Percentiles rank a stretch among this genome's conserved stretches.
These are phyloP conservation scores for Nannizzia gypsea DNA, from an alignment of 2,329 filamentous ascomycete genomes.

Conservation along the genomic window DNA sequence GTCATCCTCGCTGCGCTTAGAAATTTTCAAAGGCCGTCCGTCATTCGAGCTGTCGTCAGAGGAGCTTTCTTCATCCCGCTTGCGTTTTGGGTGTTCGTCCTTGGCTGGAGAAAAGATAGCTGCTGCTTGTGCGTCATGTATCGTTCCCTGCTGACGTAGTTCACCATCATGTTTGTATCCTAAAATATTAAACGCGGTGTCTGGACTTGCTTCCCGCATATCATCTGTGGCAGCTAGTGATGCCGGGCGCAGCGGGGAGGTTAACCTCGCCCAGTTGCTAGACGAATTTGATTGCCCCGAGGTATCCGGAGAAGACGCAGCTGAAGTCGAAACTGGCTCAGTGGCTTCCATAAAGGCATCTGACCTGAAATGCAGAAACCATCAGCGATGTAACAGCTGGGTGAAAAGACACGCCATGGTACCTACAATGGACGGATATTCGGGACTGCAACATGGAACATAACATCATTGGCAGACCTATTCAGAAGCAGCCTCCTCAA, in stretches of 20 bases:
- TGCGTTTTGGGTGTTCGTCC: background rate
- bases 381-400: background rate
- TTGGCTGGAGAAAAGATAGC: background rate
- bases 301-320: background rate
- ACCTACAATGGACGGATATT: background rate
- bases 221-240: background rate
- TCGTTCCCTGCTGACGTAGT: background rate
- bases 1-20: background rate
- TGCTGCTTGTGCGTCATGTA: background rate
- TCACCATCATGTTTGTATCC: background rate
- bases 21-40: background rate
- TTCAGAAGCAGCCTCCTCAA: background rate
- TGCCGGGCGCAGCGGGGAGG: background rate
- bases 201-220: background rate
- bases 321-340: background rate
- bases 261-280: background rate
- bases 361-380: background rate
- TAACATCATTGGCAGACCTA: background rate
- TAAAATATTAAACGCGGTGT: background rate
- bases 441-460: background rate
- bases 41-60: background rate
- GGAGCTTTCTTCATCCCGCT: background rate
- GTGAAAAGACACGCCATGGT: background rate
- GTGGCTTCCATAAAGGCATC: background rate
- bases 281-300: background rate